These are phyloP conservation scores for Penicillium rolfsii DNA, from an alignment of 2,329 filamentous ascomycete species.

Conservation along the genomic window DNA sequence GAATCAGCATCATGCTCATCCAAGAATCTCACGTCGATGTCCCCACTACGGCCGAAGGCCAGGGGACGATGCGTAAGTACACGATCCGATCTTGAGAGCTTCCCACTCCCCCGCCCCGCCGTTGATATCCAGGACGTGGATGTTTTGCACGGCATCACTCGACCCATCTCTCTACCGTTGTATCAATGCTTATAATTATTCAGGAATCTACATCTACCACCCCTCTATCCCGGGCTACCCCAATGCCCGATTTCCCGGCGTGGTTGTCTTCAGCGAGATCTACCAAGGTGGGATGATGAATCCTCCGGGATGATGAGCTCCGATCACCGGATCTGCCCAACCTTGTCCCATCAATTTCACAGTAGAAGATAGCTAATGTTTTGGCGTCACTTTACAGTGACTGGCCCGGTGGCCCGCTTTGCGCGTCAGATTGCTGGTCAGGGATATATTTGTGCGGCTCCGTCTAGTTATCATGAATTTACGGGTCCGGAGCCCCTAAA, in stretches of 20 bases:
- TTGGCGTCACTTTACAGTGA: conserved; percentile 60
- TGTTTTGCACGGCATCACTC: too few relatives aligned
- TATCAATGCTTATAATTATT: conserved; percentile 7
- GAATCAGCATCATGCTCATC: conserved; percentile 36
- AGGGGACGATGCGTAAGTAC: conserved; percentile 44
- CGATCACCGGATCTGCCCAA: background rate
- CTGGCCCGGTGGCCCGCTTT: conserved; percentile 85
- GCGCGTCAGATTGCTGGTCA: conserved; percentile 89
- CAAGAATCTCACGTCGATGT: conserved; percentile 44
- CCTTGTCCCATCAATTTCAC: background rate
- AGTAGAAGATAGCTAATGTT: background rate
- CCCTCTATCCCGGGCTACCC: conserved; percentile 83
- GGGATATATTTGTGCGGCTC: conserved; percentile 89
- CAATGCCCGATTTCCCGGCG: conserved; percentile 84
- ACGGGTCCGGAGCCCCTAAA: conserved; percentile 78
- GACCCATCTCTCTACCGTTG: background rate
- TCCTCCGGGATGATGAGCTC: background rate
- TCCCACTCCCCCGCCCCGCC: background rate
- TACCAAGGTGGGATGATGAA: conserved; percentile 72
- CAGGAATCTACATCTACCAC: conserved; percentile 88
- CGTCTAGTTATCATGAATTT: conserved; percentile 93
- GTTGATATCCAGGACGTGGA: background rate
- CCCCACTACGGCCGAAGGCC: conserved; percentile 42
- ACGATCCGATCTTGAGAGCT: background rate
- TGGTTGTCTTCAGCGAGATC: conserved; percentile 90